phyloP scores from a whole-genome alignment of 1,284 basidiomycete genomes.

The Cryptococcus sp. region DNA sequence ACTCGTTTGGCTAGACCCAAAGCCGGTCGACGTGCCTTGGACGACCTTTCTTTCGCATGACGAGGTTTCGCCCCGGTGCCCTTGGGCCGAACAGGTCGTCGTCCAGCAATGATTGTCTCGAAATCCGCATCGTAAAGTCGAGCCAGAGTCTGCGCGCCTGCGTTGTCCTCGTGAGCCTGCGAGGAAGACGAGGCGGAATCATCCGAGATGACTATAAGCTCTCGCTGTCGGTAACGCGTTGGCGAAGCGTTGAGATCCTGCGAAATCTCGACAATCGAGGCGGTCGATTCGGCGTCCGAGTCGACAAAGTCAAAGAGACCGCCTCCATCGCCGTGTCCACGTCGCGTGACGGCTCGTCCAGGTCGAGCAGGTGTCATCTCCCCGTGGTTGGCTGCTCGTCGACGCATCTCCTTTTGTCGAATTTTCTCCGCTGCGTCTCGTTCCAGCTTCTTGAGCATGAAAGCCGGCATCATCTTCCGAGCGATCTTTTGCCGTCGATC shows the following conservation, averaged over 20 bases:
- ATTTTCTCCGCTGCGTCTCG: constrained; percentile 17
- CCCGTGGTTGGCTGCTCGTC: constrained; percentile 1
- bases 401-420: constrained; percentile 2
- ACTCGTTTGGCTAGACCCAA: constrained; percentile 17
- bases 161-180: constrained; percentile 33
- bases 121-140: constrained; percentile 39
- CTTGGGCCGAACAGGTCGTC: not conserved
- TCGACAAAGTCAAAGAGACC: constrained; percentile 17
- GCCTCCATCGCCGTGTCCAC: constrained; percentile 11
- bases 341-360: constrained; percentile 31
- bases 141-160: constrained; percentile 23
- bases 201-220: constrained; percentile 12
- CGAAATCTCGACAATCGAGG: not conserved
- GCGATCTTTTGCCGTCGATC: constrained; percentile 34
- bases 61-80: not conserved
- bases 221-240: not conserved
- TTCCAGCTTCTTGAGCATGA: constrained; percentile 34
- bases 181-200: constrained; percentile 16
- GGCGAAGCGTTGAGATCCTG: not conserved
- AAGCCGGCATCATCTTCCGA: constrained; percentile 37
- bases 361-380: constrained; percentile 25
- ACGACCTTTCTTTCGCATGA: not conserved
- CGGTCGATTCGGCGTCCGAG: constrained; percentile 2
- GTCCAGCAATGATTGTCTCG: constrained; percentile 28
- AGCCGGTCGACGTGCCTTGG: constrained; percentile 11